These are phyloP conservation scores for Hypocrella siamensis DNA, from an alignment of 2,329 filamentous ascomycete genomes.

Conservation along the genomic window DNA sequence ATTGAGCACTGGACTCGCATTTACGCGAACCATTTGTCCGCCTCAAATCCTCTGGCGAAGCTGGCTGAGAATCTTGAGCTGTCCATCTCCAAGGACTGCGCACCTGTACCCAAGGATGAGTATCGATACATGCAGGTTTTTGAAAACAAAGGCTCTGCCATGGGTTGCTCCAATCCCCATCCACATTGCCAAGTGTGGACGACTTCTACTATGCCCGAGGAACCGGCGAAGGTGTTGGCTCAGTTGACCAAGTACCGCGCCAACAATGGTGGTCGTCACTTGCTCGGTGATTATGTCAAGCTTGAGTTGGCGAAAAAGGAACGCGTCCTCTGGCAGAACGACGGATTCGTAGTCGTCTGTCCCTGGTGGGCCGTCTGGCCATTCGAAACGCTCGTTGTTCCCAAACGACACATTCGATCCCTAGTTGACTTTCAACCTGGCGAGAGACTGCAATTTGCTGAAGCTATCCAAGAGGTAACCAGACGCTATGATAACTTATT, in stretches of 20 bases:
- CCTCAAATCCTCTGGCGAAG: slow-evolving; percentile 45
- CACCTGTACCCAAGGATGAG: slow-evolving; percentile 47
- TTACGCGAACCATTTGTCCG: slow-evolving; percentile 67
- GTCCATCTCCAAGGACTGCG: slow-evolving; percentile 18
- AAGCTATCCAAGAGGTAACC: slow-evolving; percentile 76
- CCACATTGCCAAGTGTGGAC: slow-evolving; percentile 97
- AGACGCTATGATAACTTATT: slow-evolving; percentile 93
- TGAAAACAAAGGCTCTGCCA: slow-evolving; percentile 93
- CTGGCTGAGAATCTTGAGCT: slow-evolving; percentile 23
- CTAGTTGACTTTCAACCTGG: slow-evolving; percentile 63
- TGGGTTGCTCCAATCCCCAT: slow-evolving; percentile 98
- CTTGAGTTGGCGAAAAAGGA: slow-evolving; percentile 71
- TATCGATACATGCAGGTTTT: slow-evolving; percentile 99
- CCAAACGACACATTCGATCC: slow-evolving; percentile 69
- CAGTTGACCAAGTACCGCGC: slow-evolving; percentile 65
- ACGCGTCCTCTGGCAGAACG: slow-evolving; percentile 79
- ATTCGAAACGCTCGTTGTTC: slow-evolving; percentile 83
- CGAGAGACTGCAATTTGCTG: slow-evolving; percentile 62
- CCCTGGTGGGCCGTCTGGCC: slow-evolving; percentile 99
- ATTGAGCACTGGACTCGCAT: slow-evolving; percentile 85
- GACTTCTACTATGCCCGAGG: slow-evolving; percentile 78
- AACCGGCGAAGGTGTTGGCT: slow-evolving; percentile 63
- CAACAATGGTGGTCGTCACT: slow-evolving; percentile 56
- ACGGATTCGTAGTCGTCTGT: slow-evolving; percentile 69
- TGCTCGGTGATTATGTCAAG: slow-evolving; percentile 75